phyloP scores from a whole-genome alignment of 805 yeast species.

The Crinitomyces ghanaensis region DNA sequence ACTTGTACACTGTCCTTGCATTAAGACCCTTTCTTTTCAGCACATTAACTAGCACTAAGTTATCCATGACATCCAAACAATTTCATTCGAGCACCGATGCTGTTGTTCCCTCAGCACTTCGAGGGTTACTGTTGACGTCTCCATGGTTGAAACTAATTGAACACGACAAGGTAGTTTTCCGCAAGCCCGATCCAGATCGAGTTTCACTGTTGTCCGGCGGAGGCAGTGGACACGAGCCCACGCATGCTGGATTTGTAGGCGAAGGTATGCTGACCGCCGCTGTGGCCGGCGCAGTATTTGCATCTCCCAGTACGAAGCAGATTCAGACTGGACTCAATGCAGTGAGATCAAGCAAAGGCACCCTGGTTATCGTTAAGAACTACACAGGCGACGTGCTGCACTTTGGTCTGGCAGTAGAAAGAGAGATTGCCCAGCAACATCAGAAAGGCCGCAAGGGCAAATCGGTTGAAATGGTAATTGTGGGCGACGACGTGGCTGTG shows the following conservation, averaged over 20 bases:
- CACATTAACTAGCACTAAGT: too few relatives aligned
- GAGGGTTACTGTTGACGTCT: conserved; percentile 42
- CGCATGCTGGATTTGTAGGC: conserved; percentile 88
- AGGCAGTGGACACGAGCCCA: conserved; percentile 93
- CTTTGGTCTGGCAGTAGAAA: conserved; percentile 83
- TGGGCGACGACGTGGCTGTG: conserved; percentile 90
- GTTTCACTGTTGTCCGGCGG: conserved; percentile 81
- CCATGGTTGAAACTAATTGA: conserved; percentile 46
- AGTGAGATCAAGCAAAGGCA: conserved; percentile 43
- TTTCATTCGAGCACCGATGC: conserved; percentile 4
- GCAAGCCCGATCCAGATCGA: conserved; percentile 11
- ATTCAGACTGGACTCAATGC: conserved; percentile 62
- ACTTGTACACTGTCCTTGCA: too few relatives aligned
- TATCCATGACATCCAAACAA: conserved; percentile 1
- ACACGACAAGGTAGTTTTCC: conserved; percentile 27
- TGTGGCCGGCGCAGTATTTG: conserved; percentile 84
- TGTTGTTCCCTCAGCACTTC: conserved; percentile 32
- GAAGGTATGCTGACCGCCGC: conserved; percentile 74
- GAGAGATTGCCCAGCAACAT: conserved; percentile 74
- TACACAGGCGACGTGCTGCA: conserved; percentile 92
- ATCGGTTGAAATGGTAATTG: conserved; percentile 59
- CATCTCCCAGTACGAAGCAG: conserved; percentile 90
- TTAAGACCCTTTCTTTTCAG: too few relatives aligned
- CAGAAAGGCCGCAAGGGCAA: too few relatives aligned
- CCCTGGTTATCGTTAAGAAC: conserved; percentile 73